phyloP scores from a whole-genome alignment of 768 basidiomycete genomes.

The Boletus reticulatus region DNA sequence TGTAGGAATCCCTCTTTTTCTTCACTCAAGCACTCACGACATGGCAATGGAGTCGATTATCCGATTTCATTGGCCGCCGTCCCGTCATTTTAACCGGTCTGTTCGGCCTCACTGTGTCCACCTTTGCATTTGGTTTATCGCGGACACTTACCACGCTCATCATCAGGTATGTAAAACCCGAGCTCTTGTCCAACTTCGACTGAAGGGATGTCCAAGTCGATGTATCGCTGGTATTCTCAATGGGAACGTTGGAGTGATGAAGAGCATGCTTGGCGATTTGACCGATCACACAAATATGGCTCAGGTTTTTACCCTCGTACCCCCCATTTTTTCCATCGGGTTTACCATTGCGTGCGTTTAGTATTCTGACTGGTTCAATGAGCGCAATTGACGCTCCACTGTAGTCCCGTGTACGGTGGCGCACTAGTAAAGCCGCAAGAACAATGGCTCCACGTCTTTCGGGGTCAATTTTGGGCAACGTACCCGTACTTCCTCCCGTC shows the following conservation, averaged over 20 bases:
- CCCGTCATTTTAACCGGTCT: slow-evolving; percentile 59
- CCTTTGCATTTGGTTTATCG: slow-evolving; percentile 61
- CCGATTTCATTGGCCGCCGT: slow-evolving; percentile 59
- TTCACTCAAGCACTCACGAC: slow-evolving; percentile 55
- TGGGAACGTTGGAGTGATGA: slow-evolving; percentile 43
- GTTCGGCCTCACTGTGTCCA: slow-evolving; percentile 49
- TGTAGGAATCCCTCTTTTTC: slow-evolving; percentile 66
- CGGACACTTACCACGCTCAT: slow-evolving; percentile 53
- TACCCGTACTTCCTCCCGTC: slow-evolving; percentile 40
- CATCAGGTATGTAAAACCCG: slow-evolving; percentile 41
- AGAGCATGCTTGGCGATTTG: background rate
- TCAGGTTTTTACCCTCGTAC: background rate
- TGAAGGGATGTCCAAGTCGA: slow-evolving; percentile 24
- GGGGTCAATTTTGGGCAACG: slow-evolving; percentile 35
- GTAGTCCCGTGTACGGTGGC: slow-evolving; percentile 59
- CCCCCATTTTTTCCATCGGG: background rate
- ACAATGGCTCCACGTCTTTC: slow-evolving; percentile 48
- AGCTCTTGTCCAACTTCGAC: background rate
- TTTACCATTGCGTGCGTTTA: background rate
- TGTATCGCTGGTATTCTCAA: slow-evolving; percentile 37
- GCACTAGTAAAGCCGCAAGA: slow-evolving; percentile 53
- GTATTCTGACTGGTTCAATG: background rate
- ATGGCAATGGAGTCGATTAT: slow-evolving; percentile 63
- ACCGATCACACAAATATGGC: background rate
- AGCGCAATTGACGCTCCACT: background rate